These are phyloP conservation scores for Macadamia tetraphylla DNA, from an alignment of 164 flowering plant species.

Conservation along the genomic window DNA sequence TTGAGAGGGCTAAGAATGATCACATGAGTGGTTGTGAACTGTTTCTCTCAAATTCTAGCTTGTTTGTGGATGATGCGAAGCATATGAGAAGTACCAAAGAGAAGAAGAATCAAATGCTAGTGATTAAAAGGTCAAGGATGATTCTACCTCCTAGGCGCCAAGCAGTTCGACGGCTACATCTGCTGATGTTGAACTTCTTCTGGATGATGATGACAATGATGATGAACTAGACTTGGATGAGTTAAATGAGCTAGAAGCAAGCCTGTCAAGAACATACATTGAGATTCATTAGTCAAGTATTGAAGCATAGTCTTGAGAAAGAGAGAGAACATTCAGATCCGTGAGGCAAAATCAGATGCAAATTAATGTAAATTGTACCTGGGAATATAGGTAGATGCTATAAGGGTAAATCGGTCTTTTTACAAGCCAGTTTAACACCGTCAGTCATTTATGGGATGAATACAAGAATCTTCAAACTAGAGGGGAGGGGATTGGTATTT, in stretches of 20 bases:
- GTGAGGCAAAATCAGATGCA: no score
- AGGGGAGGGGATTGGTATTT: no score
- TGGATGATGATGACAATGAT: slow-evolving; percentile 45
- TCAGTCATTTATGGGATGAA: no score
- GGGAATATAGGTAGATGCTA: no score
- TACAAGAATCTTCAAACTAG: no score
- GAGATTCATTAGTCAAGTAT: slow-evolving; percentile 50
- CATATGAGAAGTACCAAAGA: slow-evolving; percentile 34
- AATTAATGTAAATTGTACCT: no score
- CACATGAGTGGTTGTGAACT: slow-evolving; percentile 60
- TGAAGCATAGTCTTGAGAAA: slow-evolving; percentile 14
- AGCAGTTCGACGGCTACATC: slow-evolving; percentile 46
- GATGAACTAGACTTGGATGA: slow-evolving; percentile 83
- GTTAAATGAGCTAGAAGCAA: slow-evolving; percentile 80
- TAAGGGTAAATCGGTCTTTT: no score
- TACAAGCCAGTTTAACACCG: no score
- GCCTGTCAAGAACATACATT: slow-evolving; percentile 63
- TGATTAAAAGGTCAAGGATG: slow-evolving; percentile 30
- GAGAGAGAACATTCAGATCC: no score
- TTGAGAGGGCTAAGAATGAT: slow-evolving; percentile 96
- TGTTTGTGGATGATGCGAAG: slow-evolving; percentile 83
- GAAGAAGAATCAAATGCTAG: slow-evolving; percentile 25
- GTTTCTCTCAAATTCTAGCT: slow-evolving; percentile 81
- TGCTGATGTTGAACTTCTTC: slow-evolving; percentile 31
- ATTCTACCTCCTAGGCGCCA: slow-evolving; percentile 37